These are phyloP conservation scores for Pseudozyma tsukubaensis DNA, from an alignment of 1,284 basidiomycete genomes.

Conservation along the genomic window DNA sequence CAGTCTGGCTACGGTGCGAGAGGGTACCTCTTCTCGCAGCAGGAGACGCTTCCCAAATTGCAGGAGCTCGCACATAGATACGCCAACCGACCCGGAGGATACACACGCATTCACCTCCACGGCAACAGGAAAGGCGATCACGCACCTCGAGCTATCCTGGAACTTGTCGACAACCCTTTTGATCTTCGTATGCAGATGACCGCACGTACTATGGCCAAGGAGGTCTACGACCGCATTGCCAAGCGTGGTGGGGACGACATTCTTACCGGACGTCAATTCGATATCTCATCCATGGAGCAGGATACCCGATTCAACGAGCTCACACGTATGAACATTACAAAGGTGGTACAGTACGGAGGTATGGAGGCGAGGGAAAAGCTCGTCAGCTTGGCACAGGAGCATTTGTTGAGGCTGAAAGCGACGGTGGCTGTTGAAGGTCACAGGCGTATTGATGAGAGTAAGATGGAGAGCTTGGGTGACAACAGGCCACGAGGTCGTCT, in stretches of 20 bases:
- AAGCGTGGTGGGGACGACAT: constrained; percentile 50
- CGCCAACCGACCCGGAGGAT: constrained; percentile 85
- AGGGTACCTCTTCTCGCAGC: constrained; percentile 59
- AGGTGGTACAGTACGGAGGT: constrained; percentile 61
- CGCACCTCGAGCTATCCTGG: constrained; percentile 89
- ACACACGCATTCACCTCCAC: constrained; percentile 91
- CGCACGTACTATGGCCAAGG: constrained; percentile 61
- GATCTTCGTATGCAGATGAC: constrained; percentile 76
- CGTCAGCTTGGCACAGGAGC: constrained; percentile 44
- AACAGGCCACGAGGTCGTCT: constrained; percentile 49
- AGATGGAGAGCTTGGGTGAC: constrained; percentile 30
- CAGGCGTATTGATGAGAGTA: constrained; percentile 47
- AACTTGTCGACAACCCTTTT: constrained; percentile 91
- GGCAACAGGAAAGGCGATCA: constrained; percentile 91
- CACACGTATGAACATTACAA: constrained; percentile 60
- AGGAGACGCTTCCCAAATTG: constrained; percentile 80
- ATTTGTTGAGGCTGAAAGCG: constrained; percentile 58
- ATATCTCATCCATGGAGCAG: constrained; percentile 44
- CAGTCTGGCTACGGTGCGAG: constrained; percentile 51
- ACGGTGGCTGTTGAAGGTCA: constrained; percentile 49
- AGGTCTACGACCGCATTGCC: constrained; percentile 51
- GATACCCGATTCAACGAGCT: constrained; percentile 54
- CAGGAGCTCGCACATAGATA: constrained; percentile 84
- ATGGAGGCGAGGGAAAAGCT: constrained; percentile 53
- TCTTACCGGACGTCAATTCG: constrained; percentile 41